Evolutionary conservation across 768 basidiomycete genomes (phyloP).

Genomic region (Collybia sp.): DNA sequence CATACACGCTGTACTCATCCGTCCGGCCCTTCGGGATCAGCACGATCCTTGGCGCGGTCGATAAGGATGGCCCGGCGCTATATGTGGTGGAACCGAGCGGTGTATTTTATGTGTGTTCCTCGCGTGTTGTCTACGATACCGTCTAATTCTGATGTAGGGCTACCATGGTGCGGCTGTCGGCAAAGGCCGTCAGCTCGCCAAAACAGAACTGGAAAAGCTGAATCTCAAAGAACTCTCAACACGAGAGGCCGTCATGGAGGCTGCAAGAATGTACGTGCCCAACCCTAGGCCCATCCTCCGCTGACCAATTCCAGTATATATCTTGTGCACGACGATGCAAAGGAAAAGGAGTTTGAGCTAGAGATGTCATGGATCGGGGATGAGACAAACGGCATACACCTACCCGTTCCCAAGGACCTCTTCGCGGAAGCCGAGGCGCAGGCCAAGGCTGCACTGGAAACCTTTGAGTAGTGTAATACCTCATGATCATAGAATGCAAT

Average conservation of each 20-base stretch:
- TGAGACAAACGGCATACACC: conserved; percentile 77
- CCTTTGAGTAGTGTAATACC: conserved; percentile 33
- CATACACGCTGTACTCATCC: conserved; percentile 96
- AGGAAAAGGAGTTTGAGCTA: conserved; percentile 97
- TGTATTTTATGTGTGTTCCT: conserved; percentile 68
- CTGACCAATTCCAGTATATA: conserved; percentile 65
- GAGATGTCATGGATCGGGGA: conserved; percentile 96
- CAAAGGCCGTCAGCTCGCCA: conserved; percentile 96
- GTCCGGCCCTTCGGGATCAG: conserved; percentile 97
- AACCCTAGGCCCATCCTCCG: background rate
- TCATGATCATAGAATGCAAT: conserved; percentile 10
- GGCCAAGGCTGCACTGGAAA: conserved; percentile 82
- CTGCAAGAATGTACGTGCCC: conserved; percentile 84
- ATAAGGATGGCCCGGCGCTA: conserved; percentile 81
- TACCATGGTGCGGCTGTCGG: conserved; percentile 97
- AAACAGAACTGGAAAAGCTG: conserved; percentile 97
- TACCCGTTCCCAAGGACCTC: conserved; percentile 81
- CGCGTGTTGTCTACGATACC: background rate
- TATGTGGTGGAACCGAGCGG: conserved; percentile 96
- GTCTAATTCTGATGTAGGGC: conserved; percentile 45
- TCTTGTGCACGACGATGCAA: conserved; percentile 94
- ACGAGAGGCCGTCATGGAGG: conserved; percentile 86
- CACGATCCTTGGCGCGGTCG: conserved; percentile 85
- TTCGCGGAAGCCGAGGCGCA: conserved; percentile 80
- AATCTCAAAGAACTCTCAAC: conserved; percentile 76